A percentile compares a stretch with the other conserved stretches of the same genome.
These are phyloP conservation scores for Puccinia coronata DNA, from an alignment of 1,284 basidiomycete genomes.

Conservation along the genomic window DNA sequence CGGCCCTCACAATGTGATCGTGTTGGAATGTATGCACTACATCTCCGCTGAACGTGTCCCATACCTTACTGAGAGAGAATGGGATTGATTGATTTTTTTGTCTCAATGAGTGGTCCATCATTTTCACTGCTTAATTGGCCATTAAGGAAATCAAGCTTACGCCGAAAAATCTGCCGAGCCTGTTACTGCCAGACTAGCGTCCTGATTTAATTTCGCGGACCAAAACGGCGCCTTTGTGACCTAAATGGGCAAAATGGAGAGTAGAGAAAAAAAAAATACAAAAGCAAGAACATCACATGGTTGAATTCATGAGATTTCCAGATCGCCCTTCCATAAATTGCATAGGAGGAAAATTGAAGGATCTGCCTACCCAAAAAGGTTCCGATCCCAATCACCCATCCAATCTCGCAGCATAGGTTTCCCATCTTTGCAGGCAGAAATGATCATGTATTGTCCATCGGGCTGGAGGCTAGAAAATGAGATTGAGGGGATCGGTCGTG, in stretches of 20 bases:
- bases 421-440: slow-evolving; percentile 49
- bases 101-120: no score
- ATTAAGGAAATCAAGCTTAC: no score
- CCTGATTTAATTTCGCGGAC: slow-evolving; percentile 82
- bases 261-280: no score
- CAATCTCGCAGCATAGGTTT: slow-evolving; percentile 49
- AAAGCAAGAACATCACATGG: neutral
- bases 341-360: neutral
- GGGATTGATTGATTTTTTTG: neutral
- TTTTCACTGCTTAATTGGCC: no score
- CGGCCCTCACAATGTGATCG: slow-evolving; percentile 95
- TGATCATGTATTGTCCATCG: slow-evolving; percentile 49
- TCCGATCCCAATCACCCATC: slow-evolving; percentile 94
- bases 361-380: slow-evolving; percentile 78
- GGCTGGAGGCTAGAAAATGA: slow-evolving; percentile 45
- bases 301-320: neutral
- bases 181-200: slow-evolving; percentile 76
- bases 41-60: slow-evolving; percentile 90
- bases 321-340: neutral
- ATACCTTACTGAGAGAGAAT: slow-evolving; percentile 73
- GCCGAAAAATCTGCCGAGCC: slow-evolving; percentile 97
- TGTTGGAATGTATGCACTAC: slow-evolving; percentile 89
- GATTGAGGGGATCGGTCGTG: slow-evolving; percentile 46
- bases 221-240: slow-evolving; percentile 99
- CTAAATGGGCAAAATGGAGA: slow-evolving; percentile 53